Base-by-base conservation (phyloP, 805 yeast species). In the Yamadazyma phyllophila region DNA sequence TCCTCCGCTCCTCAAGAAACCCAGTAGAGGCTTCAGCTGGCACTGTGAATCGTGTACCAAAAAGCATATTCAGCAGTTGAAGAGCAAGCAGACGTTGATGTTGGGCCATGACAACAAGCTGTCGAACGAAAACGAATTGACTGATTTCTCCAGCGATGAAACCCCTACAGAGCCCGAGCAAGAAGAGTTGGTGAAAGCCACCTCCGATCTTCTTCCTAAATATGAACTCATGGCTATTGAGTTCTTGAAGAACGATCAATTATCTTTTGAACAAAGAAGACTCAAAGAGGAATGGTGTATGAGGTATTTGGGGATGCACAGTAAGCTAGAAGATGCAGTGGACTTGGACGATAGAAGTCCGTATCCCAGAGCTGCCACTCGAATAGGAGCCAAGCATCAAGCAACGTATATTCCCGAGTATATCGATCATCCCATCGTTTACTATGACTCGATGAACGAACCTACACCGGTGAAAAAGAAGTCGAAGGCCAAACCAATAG, bases 11-110 rank as follows among this genome's bases (percentile, higher is more conserved):
- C 61, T 78, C 43, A 78, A 79, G 51, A 87, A 87, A 57, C 97
- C 96, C 1, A 82, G 87, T 36, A 69, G 95, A 46, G 96, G 96
- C 1, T 86, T 88, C 59, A 87, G 89, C 7, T 91, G 97, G 97
- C 77, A 88, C 20, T 90, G 97, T 69, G 91, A 88, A 26, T 61
- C 69, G 4, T 90, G 97, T 66, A 74, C 83, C n/a, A 77, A 80
- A 53, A 74, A 69, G 27, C 76, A 77, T 42, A 85, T 82, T 39
- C 50, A 66, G 27, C 73, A 69, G 45, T 62, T 69, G 45, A 69
- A 65, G 44, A 61, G 62, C 52, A 73, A 61, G 53, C 64, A 63
- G 31, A 62, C 62, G 44, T 47, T 71, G 45, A 71, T 71, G 76
- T 60, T 71, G 36, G 64, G 72, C 11, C 66, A 65, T 44, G 76